Conservation (phyloP, 1,284 basidiomycete species). For the Lentinula novae-zelandiae region DNA sequence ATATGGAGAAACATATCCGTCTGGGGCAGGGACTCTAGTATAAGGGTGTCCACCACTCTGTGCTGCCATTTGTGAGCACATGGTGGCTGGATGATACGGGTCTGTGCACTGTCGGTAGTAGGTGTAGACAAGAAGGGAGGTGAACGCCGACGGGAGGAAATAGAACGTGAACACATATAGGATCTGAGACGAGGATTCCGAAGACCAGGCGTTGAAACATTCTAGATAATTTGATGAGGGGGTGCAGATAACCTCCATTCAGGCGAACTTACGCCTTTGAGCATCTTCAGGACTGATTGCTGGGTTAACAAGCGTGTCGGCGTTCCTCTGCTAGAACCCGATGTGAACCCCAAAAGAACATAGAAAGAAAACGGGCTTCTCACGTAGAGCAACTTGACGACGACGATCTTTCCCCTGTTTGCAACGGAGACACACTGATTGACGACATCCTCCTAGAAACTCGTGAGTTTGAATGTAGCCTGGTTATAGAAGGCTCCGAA, state of each 20-base stretch:
- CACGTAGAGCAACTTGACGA: conserved; percentile 9
- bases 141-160: conserved; percentile 11
- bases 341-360: neutral
- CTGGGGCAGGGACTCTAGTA: neutral
- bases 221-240: neutral
- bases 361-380: neutral
- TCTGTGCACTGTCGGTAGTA: conserved; percentile 12
- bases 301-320: neutral
- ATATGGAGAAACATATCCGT: neutral
- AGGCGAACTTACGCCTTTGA: neutral
- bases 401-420: conserved; percentile 1
- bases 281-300: neutral
- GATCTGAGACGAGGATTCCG: conserved; percentile 12
- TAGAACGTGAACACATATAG: conserved; percentile 10
- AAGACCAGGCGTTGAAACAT: conserved; percentile 11
- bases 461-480: neutral
- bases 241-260: neutral
- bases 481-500: neutral
- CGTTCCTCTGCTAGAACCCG: neutral
- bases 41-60: conserved; percentile 7
- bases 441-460: conserved; percentile 8
- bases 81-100: conserved; percentile 7
- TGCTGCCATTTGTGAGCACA: conserved; percentile 7
- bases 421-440: conserved; percentile 8
- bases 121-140: conserved; percentile 6